Percentiles rank a stretch among this genome's conserved stretches.
Evolutionary conservation across 2,329 filamentous ascomycete genomes (phyloP).

Genomic region (Botrytis squamosa): DNA sequence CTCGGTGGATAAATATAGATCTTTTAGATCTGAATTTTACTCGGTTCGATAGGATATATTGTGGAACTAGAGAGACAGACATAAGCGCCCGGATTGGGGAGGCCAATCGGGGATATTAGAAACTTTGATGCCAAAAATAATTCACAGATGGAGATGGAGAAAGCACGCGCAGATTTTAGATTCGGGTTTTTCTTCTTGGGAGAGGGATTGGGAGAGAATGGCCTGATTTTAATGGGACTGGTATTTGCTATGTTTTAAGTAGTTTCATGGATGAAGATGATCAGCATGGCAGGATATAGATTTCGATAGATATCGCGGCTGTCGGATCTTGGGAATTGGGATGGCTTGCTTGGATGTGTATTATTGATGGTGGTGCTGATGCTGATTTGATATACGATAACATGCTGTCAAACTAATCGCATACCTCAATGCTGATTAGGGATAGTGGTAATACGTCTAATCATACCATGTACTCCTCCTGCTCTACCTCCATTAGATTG

Average conservation of each 20-base stretch:
- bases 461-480: neutral
- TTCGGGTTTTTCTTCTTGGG: neutral
- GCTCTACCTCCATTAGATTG: neutral
- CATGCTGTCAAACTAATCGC: neutral
- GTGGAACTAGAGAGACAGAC: too few relatives aligned
- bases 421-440: neutral
- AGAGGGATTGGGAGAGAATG: neutral
- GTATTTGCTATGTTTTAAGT: neutral
- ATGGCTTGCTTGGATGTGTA: neutral
- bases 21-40: neutral
- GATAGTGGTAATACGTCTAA: neutral
- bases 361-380: neutral
- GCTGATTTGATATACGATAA: neutral
- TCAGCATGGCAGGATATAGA: neutral
- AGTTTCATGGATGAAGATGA: neutral
- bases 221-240: neutral
- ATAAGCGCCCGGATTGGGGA: neutral
- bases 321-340: slow-evolving; percentile 1
- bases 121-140: slow-evolving; percentile 1
- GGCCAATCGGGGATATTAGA: neutral
- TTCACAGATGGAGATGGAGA: neutral
- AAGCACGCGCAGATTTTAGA: neutral
- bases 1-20: slow-evolving; percentile 12
- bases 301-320: slow-evolving; percentile 11
- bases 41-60: neutral